Conservation (phyloP, 1,139 yeast species). For the Geotrichum cucujoidarum region DNA sequence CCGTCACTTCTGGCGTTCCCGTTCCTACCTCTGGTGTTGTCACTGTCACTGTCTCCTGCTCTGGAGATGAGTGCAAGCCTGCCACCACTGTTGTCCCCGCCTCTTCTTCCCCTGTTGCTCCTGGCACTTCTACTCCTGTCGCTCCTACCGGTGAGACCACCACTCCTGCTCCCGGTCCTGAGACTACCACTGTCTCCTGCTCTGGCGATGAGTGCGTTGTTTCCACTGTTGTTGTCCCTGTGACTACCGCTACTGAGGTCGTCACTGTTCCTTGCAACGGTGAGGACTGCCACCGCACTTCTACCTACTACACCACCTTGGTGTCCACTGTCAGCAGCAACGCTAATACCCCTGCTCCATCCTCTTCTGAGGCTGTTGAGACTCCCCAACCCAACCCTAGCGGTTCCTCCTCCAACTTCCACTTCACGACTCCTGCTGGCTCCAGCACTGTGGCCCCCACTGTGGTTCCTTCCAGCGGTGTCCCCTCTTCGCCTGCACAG, state of each 20-base stretch:
- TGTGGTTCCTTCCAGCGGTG: neutral
- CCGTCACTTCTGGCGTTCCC: constrained; percentile 16
- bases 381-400: constrained; percentile 37
- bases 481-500: neutral
- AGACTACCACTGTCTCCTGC: neutral
- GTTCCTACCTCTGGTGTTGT: constrained; percentile 18
- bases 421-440: constrained; percentile 28
- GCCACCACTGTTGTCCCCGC: constrained; percentile 33
- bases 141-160: constrained; percentile 1
- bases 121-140: constrained; percentile 37
- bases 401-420: constrained; percentile 23
- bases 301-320: constrained; percentile 17
- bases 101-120: constrained; percentile 31
- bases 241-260: constrained; percentile 8
- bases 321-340: constrained; percentile 27
- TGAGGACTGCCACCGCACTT: constrained; percentile 2
- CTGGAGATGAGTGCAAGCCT: constrained; percentile 23
- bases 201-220: neutral
- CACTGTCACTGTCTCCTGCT: constrained; percentile 22
- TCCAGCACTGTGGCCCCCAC: neutral
- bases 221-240: constrained; percentile 10
- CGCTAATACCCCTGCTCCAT: constrained; percentile 32
- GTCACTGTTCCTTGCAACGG: constrained; percentile 19
- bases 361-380: constrained; percentile 32
- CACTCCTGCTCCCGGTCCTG: too few species aligned